Evolutionary conservation across 176 grass and related monocot species (phyloP), one percentile per base, ranked within the genome.

Genomic region (Miscanthus lutarioriparius): DNA sequence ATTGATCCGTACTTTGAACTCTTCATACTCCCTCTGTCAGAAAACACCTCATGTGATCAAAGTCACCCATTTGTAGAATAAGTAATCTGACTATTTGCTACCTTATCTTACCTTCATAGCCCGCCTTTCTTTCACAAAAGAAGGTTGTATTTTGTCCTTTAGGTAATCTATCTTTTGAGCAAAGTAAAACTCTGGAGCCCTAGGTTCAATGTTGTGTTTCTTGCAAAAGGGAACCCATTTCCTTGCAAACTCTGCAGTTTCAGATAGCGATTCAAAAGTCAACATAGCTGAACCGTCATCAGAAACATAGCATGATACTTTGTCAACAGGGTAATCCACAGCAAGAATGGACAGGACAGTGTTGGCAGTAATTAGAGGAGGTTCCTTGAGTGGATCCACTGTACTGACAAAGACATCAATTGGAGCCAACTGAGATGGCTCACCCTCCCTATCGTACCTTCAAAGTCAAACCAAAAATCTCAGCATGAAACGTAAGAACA

Each of bases 191-290:
- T 97, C 95, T 68, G 95, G 95, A 81, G 95, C 95, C 73, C 92
- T 90, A 48, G 92, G 95, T 85, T 97, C 95, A 64, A 97, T 94
- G 70, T 82, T 90, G 65, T 94, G 92, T 58, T 90, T 95, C 44
- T 97, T 97, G 79, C 95, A 97, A 76, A 97, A 95, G 17, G 95
- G 95, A 44, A 97, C 92, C 95, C 95, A 97, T 80, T 97, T 97
- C 61, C 91, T 87, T 62, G 95, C 95, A 51, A 97, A 97, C 72
- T 97, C 95, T 9, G 95, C 82, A 69, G 95, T 97, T 79, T 97
- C 92, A 53, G 95, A 95, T 5, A 97, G 72, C 27, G 82, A 79
- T 91, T 97, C 95, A 83, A 97, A 95, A 58, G 92, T 95, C 63
- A 97, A 62, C 95, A 97, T 97, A 47, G 95, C 95, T 30, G 95